phyloP scores from a whole-genome alignment of 805 yeast genomes.

The Candida vaughaniae region DNA sequence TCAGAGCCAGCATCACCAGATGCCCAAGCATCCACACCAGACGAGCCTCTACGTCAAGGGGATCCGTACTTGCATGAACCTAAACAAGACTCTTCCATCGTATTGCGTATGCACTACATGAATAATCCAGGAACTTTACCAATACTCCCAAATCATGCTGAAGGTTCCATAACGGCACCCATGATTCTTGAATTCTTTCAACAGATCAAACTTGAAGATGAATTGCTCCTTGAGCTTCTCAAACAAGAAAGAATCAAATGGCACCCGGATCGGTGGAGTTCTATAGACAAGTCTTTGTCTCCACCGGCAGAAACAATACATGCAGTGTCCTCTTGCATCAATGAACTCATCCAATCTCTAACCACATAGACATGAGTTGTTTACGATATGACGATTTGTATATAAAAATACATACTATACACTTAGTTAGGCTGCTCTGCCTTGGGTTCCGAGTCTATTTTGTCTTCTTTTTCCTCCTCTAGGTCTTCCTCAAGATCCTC shows the following conservation, averaged over 20 bases:
- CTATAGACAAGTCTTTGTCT: too few relatives aligned
- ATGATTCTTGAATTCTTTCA: constrained; percentile 27
- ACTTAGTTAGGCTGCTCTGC: constrained; percentile 17
- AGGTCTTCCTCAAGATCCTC: constrained; percentile 38
- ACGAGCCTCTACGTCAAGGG: background rate
- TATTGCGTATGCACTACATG: constrained; percentile 6
- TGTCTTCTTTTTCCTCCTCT: constrained; percentile 39
- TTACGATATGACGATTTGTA: constrained; percentile 6
- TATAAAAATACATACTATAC: background rate
- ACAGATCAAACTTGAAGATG: constrained; percentile 15
- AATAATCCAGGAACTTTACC: constrained; percentile 11
- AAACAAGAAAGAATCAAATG: constrained; percentile 58
- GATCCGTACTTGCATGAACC: constrained; percentile 18
- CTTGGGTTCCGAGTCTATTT: constrained; percentile 21
- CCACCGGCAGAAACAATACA: constrained; percentile 30
- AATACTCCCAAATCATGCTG: constrained; percentile 9
- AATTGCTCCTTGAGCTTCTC: constrained; percentile 20
- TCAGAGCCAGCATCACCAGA: background rate
- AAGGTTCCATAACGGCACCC: constrained; percentile 18
- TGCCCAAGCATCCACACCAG: background rate
- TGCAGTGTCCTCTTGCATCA: constrained; percentile 30
- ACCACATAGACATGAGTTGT: constrained; percentile 11
- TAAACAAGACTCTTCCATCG: background rate
- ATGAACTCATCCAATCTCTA: constrained; percentile 21
- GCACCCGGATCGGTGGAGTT: constrained; percentile 78